These are phyloP conservation scores for Glebionis coronaria DNA, from an alignment of 129 eudicot species.

Conservation along the genomic window DNA sequence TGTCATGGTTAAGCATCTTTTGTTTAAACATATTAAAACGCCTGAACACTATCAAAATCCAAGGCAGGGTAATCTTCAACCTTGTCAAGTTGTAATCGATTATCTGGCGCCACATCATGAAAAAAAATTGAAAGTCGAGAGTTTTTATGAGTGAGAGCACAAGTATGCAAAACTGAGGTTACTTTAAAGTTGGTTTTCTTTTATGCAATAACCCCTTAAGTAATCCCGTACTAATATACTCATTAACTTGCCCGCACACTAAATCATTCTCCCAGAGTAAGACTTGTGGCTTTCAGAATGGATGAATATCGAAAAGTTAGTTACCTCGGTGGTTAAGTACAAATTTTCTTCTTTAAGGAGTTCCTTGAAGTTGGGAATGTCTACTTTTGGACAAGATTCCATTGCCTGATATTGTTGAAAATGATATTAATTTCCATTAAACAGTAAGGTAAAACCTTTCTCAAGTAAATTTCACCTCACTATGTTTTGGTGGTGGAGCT, in stretches of 20 bases:
- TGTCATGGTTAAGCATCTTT: too few species aligned
- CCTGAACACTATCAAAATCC: too few species aligned
- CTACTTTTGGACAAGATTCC: slow-evolving; percentile 82
- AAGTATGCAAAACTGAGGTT: too few species aligned
- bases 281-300: not conserved
- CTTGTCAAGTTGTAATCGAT: too few species aligned
- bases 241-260: not conserved
- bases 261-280: not conserved
- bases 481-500: slow-evolving; percentile 48
- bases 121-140: too few species aligned
- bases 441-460: not conserved
- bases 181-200: not conserved
- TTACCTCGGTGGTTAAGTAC: slow-evolving; percentile 85
- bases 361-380: slow-evolving; percentile 61
- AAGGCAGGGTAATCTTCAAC: too few species aligned
- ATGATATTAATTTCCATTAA: slow-evolving; percentile 3
- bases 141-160: too few species aligned
- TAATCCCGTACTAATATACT: too few species aligned
- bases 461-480: slow-evolving; percentile 50
- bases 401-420: slow-evolving; percentile 49
- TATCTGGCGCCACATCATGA: too few species aligned
- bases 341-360: slow-evolving; percentile 78
- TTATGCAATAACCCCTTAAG: not conserved
- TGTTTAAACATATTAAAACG: too few species aligned
- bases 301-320: not conserved